Evolutionary conservation across 75 land plant genomes (phyloP).

Genomic region (Picea sitchensis): DNA sequence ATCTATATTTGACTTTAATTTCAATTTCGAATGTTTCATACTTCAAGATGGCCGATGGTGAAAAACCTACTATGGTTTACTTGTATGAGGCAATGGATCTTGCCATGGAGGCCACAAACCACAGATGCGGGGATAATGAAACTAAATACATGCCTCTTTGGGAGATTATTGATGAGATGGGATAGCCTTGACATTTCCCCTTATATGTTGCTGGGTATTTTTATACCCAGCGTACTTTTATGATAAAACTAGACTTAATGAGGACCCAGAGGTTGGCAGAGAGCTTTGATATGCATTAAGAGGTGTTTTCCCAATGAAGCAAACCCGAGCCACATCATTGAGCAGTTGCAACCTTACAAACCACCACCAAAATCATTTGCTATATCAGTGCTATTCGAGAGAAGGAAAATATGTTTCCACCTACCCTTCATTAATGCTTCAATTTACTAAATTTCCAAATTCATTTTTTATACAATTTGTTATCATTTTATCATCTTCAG

Average conservation of each 20-base stretch:
- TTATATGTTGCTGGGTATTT: conserved; percentile 41
- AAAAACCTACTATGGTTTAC: conserved; percentile 19
- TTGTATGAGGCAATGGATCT: conserved; percentile 51
- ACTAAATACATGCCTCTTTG: conserved; percentile 30
- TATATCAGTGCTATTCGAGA: conserved; percentile 1
- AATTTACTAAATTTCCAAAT: too few species aligned
- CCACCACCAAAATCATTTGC: background rate
- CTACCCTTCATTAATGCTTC: background rate
- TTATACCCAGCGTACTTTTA: conserved; percentile 32
- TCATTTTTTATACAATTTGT: background rate
- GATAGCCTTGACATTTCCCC: conserved; percentile 29
- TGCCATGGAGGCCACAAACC: conserved; percentile 34
- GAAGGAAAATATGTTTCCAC: conserved; percentile 18
- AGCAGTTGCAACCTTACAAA: too few species aligned
- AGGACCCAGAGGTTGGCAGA: conserved; percentile 34
- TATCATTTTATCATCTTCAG: background rate
- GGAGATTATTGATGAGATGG: conserved; percentile 14
- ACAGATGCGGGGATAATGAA: conserved; percentile 12
- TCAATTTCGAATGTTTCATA: background rate
- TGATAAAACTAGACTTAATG: conserved; percentile 20
- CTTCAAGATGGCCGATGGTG: conserved; percentile 13
- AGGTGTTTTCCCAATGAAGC: background rate
- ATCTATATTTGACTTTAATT: too few species aligned
- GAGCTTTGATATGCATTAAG: conserved; percentile 22
- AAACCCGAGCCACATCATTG: background rate